Evolutionary conservation across 768 basidiomycete genomes (phyloP).

Genomic region (Suillus variegatus): DNA sequence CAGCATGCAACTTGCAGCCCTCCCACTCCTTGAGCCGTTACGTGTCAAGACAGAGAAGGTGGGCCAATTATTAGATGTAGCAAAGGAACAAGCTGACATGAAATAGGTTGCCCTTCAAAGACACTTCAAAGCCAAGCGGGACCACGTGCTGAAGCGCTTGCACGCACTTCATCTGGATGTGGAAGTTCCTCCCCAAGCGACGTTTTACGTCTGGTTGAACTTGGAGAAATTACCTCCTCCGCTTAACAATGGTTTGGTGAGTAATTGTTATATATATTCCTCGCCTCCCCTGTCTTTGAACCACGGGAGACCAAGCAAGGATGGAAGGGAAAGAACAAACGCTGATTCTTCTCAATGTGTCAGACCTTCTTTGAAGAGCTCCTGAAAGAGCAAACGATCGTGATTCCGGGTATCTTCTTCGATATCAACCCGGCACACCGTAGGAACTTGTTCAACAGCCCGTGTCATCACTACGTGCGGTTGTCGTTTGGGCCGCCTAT

Average conservation of each 20-base stretch:
- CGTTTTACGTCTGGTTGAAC: conserved; percentile 96
- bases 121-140: conserved; percentile 90
- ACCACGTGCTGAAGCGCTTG: conserved; percentile 85
- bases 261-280: conserved; percentile 19
- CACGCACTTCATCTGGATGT: conserved; percentile 78
- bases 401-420: conserved; percentile 91
- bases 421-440: conserved; percentile 79
- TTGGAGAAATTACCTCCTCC: conserved; percentile 78
- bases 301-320: not conserved
- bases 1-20: conserved; percentile 85
- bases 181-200: conserved; percentile 70
- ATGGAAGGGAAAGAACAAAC: not conserved
- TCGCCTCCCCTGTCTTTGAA: not conserved
- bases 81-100: not conserved
- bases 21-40: conserved; percentile 75
- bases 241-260: conserved; percentile 82
- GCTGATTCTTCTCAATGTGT: conserved; percentile 3
- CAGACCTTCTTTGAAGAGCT: conserved; percentile 94
- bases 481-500: conserved; percentile 85
- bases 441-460: conserved; percentile 86
- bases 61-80: not conserved
- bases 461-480: conserved; percentile 89
- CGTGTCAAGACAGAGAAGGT: conserved; percentile 73
- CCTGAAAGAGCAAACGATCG: conserved; percentile 87
- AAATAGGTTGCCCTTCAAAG: conserved; percentile 74